Evolutionary conservation across 805 yeast genomes (phyloP), one percentile per base, ranked within the genome.

Genomic region (Candida quercuum): DNA sequence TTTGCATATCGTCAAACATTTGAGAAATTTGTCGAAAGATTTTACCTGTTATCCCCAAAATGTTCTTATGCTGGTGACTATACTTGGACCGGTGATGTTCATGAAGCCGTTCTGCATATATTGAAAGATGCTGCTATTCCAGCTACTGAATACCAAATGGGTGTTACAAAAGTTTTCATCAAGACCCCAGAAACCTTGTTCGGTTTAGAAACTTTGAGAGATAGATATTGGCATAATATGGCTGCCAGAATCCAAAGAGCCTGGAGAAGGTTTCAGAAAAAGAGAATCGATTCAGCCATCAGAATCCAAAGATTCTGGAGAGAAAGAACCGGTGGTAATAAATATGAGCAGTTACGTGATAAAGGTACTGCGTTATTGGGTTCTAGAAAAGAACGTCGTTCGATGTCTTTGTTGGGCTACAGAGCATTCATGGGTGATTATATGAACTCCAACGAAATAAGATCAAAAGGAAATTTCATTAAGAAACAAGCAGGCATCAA

Each of bases 191-290:
- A 93, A 59, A 91, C 98, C 0, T 68, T 93, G 52, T 93, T 93
- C 59, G 96, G 96, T 0, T 67, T 93, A 40, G 99, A 93, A 63
- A 91, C 86, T 51, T 79, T 91, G 91, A 77, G 98, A 60, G 99
- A 93, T 54, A 84, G 81, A 66, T 93, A 88, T 59, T 93, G 99
- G 98, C 91, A 87, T 55, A 86, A 86, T 51, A 93, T 93, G 95
- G 99, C 99, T 5, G 89, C 95, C 4, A 78, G 95, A 52, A 91
- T 93, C 50, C 99, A 93, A 68, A 77, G 97, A 48, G 98, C 99
- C 4, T 88, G 97, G 86, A 76, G 99, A 67, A 71, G 86, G 51
- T 86, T 82, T 56, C 66, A 80, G 44, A 80, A 78, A 60, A 73
- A 86, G 55, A 81, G 89, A 64, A 83, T 81, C 39, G 95, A 86